Evolutionary conservation across 306 rosid genomes (phyloP).

Genomic region (Canavalia gladiata): DNA sequence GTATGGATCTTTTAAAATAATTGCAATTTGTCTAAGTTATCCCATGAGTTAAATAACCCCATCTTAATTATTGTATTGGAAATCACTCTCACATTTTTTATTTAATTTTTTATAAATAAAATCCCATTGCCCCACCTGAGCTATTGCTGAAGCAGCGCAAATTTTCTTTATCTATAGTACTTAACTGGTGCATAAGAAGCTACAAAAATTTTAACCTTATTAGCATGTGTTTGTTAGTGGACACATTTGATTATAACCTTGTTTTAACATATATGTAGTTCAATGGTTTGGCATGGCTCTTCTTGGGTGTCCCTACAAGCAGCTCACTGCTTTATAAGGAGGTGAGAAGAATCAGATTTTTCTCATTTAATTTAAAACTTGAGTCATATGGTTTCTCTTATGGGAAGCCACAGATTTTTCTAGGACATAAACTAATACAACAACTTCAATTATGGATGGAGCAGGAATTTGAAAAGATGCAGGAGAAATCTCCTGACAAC

Average conservation of each 20-base stretch:
- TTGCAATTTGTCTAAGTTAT: neutral
- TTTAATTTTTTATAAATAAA: no score
- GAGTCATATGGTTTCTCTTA: neutral
- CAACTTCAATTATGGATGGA: neutral
- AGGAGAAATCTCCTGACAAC: conserved; percentile 67
- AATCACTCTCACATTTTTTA: no score
- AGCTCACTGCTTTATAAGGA: conserved; percentile 89
- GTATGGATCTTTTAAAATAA: neutral
- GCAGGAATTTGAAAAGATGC: conserved; percentile 87
- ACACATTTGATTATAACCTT: neutral
- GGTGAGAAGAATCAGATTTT: conserved; percentile 54
- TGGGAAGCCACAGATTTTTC: neutral
- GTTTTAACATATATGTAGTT: conserved; percentile 57
- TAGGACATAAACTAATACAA: neutral
- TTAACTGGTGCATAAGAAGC: conserved; percentile 4
- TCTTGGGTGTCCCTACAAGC: conserved; percentile 91
- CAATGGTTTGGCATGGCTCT: conserved; percentile 91
- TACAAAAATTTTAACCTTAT: neutral
- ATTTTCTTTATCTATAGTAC: neutral
- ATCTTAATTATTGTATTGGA: no score
- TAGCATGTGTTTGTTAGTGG: conserved; percentile 12
- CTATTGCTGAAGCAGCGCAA: neutral
- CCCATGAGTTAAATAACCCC: no score
- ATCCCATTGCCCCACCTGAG: neutral
- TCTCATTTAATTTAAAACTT: conserved; percentile 3